Percentiles rank a stretch among this genome's conserved stretches.
phyloP scores from a whole-genome alignment of 352 stramenopile genomes.

The Phytophthora cactorum region DNA sequence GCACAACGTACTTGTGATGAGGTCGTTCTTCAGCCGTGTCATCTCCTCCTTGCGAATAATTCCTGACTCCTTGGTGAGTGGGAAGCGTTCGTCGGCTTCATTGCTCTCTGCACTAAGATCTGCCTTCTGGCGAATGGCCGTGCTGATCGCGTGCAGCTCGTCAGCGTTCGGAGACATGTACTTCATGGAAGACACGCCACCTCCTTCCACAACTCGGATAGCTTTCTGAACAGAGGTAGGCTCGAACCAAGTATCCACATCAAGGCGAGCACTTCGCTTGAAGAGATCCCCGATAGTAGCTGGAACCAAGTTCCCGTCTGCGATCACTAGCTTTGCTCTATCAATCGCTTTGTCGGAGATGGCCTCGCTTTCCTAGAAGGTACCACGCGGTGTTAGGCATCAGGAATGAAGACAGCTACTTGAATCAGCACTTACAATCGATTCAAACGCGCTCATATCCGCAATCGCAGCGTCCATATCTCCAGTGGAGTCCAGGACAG shows the following conservation, averaged over 20 bases:
- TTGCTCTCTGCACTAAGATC: constrained; percentile 24
- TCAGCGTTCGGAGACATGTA: constrained; percentile 85
- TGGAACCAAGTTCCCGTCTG: constrained; percentile 80
- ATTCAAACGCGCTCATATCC: constrained; percentile 85
- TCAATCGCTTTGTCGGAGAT: constrained; percentile 58
- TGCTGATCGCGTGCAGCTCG: constrained; percentile 74
- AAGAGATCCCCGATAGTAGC: constrained; percentile 52
- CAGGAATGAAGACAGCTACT: not conserved
- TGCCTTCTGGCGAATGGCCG: constrained; percentile 51
- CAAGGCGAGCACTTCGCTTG: constrained; percentile 43
- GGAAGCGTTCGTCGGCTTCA: constrained; percentile 52
- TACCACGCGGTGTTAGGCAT: constrained; percentile 2
- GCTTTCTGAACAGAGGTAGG: constrained; percentile 88
- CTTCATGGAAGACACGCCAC: constrained; percentile 52
- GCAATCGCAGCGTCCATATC: constrained; percentile 88
- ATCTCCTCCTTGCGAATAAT: constrained; percentile 54
- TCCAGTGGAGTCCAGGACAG: constrained; percentile 72
- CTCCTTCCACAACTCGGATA: constrained; percentile 60
- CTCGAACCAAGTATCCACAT: constrained; percentile 81
- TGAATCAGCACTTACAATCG: constrained; percentile 55
- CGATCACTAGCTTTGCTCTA: constrained; percentile 64
- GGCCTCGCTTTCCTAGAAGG: constrained; percentile 45
- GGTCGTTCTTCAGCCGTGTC: constrained; percentile 68
- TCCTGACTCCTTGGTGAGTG: constrained; percentile 48
- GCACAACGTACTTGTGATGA: constrained; percentile 56